Evolutionary conservation across 345 rosid species (phyloP).

Genomic region (Euphorbia pulcherrima): DNA sequence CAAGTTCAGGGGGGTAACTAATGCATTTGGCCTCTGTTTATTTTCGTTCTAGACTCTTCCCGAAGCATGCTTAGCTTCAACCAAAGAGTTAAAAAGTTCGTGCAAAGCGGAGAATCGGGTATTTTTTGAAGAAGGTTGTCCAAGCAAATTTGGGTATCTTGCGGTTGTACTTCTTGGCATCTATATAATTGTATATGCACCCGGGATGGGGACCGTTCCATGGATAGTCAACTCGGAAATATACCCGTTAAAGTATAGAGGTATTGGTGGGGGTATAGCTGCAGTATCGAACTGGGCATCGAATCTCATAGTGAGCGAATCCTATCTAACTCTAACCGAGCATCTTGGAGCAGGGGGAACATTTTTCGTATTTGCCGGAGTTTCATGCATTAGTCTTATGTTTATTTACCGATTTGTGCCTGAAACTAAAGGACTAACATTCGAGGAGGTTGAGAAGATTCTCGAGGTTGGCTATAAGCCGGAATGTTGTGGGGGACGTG

Average conservation of each 20-base stretch:
- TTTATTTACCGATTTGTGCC: conserved; percentile 69
- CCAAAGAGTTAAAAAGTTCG: conserved; percentile 24
- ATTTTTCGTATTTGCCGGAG: conserved; percentile 62
- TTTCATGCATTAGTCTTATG: conserved; percentile 42
- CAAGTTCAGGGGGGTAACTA: too few relatives aligned
- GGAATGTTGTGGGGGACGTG: conserved; percentile 23
- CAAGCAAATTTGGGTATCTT: conserved; percentile 67
- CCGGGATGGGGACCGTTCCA: conserved; percentile 88
- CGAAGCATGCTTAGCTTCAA: conserved; percentile 63
- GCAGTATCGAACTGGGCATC: conserved; percentile 76
- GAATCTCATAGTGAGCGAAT: conserved; percentile 64
- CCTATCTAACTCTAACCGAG: conserved; percentile 61
- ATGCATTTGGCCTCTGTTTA: not conserved
- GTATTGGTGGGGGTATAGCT: conserved; percentile 81
- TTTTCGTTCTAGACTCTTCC: conserved; percentile 40
- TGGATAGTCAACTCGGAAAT: conserved; percentile 95
- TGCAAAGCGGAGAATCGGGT: conserved; percentile 43
- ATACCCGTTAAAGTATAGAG: conserved; percentile 80
- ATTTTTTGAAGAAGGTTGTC: conserved; percentile 67
- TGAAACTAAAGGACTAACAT: conserved; percentile 75
- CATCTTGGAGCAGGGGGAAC: conserved; percentile 67
- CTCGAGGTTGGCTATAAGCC: conserved; percentile 61
- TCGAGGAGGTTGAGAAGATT: conserved; percentile 82
- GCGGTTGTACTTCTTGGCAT: conserved; percentile 58
- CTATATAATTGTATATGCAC: conserved; percentile 65